Evolutionary conservation across 2,329 filamentous ascomycete species (phyloP), one percentile per base, ranked within the genome.

Genomic region (Aspergillus sp.): DNA sequence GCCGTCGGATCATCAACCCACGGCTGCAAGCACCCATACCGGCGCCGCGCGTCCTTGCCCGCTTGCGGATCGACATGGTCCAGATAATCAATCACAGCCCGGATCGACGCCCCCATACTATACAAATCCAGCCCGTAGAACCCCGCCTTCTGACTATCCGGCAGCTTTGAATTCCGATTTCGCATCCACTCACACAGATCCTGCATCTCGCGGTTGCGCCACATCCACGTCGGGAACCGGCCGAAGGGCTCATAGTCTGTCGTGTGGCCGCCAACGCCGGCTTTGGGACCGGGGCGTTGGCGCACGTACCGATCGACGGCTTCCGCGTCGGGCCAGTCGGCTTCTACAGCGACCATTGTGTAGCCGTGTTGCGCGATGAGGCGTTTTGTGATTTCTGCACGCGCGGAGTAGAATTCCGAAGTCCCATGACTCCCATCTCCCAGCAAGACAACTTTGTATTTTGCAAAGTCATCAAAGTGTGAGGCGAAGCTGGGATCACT

Each of bases 191-290:
- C 72, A 9, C 74, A 68, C 43, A 79, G 72, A 2, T 69, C 67
- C 47, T 77, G 73, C 53, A 77, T 70, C 53, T 79, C 77, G 12
- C 62, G 60, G 50, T 79, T 79, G 9, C 76, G 69, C 76, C 76
- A 79, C 76, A 79, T 79, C 76, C 76, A 79, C 3, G 70, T 74
- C 12, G 76, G 76, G 43, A 79, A 79, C 22, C 75, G 67, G 35
- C 72, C 64, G 55, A 79, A 79, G 5, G 70, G 65, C 33, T 69
- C 66, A 10, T 69, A 59, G 5, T 60, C 55, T 12, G 53, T 56
- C 2, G 52, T 52, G 22, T 45, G 49, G 19, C 59, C 60, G 20
- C 61, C 58, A 38, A 70, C 53, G 33, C 60, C 50, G 27, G 61
- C 60, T 52, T 69, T 57, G 17, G 61, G 57, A 23, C 70, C 60